These are phyloP conservation scores for Roridomyces roridus DNA, from an alignment of 768 basidiomycete species.

Conservation along the genomic window DNA sequence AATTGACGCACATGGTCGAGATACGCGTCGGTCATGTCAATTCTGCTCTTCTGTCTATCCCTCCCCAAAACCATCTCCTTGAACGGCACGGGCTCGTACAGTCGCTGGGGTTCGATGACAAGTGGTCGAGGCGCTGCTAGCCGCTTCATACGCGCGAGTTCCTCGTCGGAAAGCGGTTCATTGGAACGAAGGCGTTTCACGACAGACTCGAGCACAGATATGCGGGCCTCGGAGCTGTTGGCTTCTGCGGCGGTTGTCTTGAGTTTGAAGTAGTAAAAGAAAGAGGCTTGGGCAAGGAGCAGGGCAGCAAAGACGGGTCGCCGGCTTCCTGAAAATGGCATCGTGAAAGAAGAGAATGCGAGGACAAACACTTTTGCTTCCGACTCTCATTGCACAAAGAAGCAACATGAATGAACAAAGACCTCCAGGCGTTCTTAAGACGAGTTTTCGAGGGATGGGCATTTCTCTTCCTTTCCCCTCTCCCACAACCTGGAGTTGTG, in stretches of 20 bases:
- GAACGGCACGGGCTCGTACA: constrained; percentile 20
- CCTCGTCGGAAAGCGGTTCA: constrained; percentile 50
- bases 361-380: too few species aligned
- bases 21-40: constrained; percentile 23
- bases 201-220: constrained; percentile 68
- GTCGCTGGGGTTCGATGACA: constrained; percentile 9
- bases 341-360: neutral
- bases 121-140: constrained; percentile 44
- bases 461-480: too few species aligned
- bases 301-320: constrained; percentile 22
- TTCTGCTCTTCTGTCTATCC: constrained; percentile 15
- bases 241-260: constrained; percentile 57
- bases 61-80: constrained; percentile 18
- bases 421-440: too few species aligned
- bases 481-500: too few species aligned
- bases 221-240: constrained; percentile 58
- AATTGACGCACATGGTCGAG: constrained; percentile 16
- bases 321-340: constrained; percentile 24
- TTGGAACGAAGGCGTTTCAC: constrained; percentile 56
- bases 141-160: constrained; percentile 59
- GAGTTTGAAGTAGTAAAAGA: constrained; percentile 39
- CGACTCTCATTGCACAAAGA: too few species aligned
- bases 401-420: too few species aligned
- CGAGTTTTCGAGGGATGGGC: too few species aligned
- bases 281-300: constrained; percentile 25